Base-by-base conservation (phyloP, 345 rosid species). In the Draba incana region DNA sequence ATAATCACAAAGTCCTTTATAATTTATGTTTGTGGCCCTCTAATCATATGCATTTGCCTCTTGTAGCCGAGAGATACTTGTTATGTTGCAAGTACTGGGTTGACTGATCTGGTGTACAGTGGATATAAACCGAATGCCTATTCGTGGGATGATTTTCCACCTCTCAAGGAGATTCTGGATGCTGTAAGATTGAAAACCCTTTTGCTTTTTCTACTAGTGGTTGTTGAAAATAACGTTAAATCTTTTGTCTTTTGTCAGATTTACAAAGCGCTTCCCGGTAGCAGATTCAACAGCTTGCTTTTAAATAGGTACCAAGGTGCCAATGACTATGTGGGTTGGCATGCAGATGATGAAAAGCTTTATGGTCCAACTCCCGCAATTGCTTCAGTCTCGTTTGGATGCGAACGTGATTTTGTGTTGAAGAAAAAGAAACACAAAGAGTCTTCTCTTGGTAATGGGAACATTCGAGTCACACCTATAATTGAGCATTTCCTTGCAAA, bases 111-210 rank as follows among this genome's bases (percentile, higher is more conserved):
- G 27, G 69, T 71, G 57, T 90, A 88, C 74, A 90, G 96, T 65
- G 96, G 97, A 35, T 85, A 86, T 64, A 66, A 70, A 70, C 97
- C 98, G 0, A 77, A 64, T 33, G 84, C 92, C 27, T 82, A 85
- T 75, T 73, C 86, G 2, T 90, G 98, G 98, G 88, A 86, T 70
- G 93, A 90, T 57, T 90, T 81, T 56, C 97, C 97, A 75, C 93
- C 85, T 11, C 92, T 90, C 11, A 85, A 78, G 75, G 89, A 85
- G 75, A 83, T 92, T 50, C 57, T 88, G 67, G 89, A 85, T 37
- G 75, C 76, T 25, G 98, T 92, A 71, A 81, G 84, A 63, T 30
- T 27, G 4, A 53, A 57, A 25, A 3, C 6, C 38, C 1, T 33
- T 20, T 3, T 57, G 54, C 9, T 38, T 15, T 30, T 12, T 28